Evolutionary conservation across 1,139 yeast species (phyloP).

Genomic region (Diutina ranongensis): DNA sequence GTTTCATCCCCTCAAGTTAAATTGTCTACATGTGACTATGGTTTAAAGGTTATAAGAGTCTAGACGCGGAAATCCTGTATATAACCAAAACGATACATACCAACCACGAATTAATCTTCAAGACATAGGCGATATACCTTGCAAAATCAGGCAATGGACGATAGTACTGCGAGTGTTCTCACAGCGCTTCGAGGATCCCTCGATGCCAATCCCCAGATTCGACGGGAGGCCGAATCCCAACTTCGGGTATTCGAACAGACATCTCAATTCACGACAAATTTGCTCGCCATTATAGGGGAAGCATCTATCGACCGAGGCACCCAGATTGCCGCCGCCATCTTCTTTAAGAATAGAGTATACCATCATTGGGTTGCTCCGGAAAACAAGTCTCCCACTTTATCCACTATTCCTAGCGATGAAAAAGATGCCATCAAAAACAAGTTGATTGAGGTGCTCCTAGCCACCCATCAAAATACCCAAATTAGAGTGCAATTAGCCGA

Average conservation of each 20-base stretch:
- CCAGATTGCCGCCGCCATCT: conserved; percentile 53
- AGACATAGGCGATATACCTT: background rate
- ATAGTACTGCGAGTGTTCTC: background rate
- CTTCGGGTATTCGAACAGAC: conserved; percentile 29
- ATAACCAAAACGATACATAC: too few species aligned
- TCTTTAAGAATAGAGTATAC: conserved; percentile 52
- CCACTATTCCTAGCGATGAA: conserved; percentile 34
- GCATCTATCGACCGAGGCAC: conserved; percentile 32
- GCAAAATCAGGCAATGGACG: background rate
- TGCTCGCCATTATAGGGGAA: conserved; percentile 43
- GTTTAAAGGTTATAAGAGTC: background rate
- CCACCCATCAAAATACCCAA: conserved; percentile 23
- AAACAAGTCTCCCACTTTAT: conserved; percentile 18
- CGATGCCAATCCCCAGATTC: conserved; percentile 25
- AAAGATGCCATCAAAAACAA: conserved; percentile 40
- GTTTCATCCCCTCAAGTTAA: too few species aligned
- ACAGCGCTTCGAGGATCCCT: conserved; percentile 15
- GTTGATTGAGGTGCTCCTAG: conserved; percentile 34
- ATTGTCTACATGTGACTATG: background rate
- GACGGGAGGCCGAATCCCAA: conserved; percentile 33
- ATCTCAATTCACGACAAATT: conserved; percentile 47
- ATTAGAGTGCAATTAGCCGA: conserved; percentile 29
- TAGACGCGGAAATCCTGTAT: background rate
- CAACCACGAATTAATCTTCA: too few species aligned
- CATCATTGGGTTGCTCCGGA: conserved; percentile 45